Evolutionary conservation across 164 flowering plant species (phyloP).

Genomic region (Malania oleifera): DNA sequence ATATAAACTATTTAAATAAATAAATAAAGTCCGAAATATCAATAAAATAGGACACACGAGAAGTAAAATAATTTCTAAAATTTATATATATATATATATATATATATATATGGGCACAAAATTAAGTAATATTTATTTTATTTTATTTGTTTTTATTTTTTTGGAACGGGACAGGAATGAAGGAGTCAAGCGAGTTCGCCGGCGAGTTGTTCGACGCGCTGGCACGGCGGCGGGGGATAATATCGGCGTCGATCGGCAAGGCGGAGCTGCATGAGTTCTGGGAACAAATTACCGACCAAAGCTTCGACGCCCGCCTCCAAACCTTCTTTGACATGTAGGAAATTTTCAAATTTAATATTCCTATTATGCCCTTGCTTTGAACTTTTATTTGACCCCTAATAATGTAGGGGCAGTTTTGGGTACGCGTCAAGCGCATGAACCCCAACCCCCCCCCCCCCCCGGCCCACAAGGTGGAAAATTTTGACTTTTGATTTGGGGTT

Average conservation of each 20-base stretch:
- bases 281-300: slow-evolving; percentile 61
- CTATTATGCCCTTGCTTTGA: not conserved
- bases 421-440: not conserved
- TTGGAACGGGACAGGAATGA: slow-evolving; percentile 45
- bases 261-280: slow-evolving; percentile 50
- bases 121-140: too few relatives aligned
- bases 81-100: too few relatives aligned
- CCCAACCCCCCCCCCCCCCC: not conserved
- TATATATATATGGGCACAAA: too few relatives aligned
- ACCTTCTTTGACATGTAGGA: slow-evolving; percentile 71
- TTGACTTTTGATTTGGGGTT: too few relatives aligned
- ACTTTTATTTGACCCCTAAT: not conserved
- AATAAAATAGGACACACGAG: too few relatives aligned
- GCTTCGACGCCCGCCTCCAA: slow-evolving; percentile 67
- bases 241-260: slow-evolving; percentile 27
- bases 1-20: too few relatives aligned
- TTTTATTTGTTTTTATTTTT: not conserved
- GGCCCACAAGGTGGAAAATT: too few relatives aligned
- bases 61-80: too few relatives aligned
- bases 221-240: slow-evolving; percentile 39
- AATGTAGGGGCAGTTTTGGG: not conserved
- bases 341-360: not conserved
- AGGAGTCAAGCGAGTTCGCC: slow-evolving; percentile 55
- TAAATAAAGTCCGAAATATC: too few relatives aligned
- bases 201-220: slow-evolving; percentile 53